Evolutionary conservation across 1,139 yeast species (phyloP).

Genomic region (Suhomyces chickasaworum): DNA sequence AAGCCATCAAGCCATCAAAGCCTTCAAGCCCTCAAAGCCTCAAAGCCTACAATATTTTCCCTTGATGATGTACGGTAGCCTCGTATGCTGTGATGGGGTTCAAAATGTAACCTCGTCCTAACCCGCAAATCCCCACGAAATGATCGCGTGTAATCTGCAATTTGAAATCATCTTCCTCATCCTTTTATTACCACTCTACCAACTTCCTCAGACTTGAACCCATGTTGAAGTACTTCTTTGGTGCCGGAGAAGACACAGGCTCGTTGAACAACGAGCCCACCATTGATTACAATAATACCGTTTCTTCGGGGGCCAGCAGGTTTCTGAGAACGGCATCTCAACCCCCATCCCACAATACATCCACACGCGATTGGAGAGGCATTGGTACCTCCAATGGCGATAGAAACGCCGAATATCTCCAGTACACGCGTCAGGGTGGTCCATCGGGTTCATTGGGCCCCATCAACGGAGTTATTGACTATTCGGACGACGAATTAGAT

Average conservation of each 20-base stretch:
- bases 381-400: not conserved
- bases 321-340: not conserved
- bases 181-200: not conserved
- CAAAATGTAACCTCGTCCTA: too few species aligned
- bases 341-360: not conserved
- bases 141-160: not conserved
- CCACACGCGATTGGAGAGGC: slow-evolving; percentile 1
- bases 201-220: not conserved
- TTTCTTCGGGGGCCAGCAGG: slow-evolving; percentile 15
- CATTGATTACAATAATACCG: slow-evolving; percentile 38
- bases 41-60: not conserved
- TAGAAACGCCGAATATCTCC: not conserved
- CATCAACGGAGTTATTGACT: slow-evolving; percentile 16
- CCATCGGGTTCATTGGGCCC: not conserved
- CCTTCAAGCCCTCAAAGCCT: too few species aligned
- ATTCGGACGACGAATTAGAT: slow-evolving; percentile 30
- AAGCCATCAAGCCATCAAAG: too few species aligned
- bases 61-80: not conserved
- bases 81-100: too few species aligned
- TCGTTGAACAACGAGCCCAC: slow-evolving; percentile 41
- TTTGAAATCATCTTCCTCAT: not conserved
- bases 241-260: slow-evolving; percentile 18
- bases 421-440: not conserved
- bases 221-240: slow-evolving; percentile 19
- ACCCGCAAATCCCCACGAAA: not conserved